Conservation (phyloP, 179 eudicot genomes). For the Nepenthes alata region DNA sequence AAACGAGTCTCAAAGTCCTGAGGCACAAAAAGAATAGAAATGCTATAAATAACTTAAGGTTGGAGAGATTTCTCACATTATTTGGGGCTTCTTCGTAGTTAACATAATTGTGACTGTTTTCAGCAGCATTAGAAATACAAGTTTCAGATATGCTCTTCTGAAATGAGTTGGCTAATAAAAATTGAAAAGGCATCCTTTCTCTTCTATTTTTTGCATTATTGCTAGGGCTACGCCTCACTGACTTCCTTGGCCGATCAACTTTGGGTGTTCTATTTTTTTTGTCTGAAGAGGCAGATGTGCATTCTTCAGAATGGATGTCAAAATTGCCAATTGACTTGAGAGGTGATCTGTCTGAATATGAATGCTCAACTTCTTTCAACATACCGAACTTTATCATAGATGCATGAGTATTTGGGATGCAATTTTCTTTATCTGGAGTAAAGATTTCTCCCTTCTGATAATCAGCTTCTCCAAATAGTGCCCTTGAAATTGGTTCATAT, state of each 20-base stretch:
- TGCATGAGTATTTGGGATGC: constrained; percentile 41
- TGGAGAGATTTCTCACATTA: constrained; percentile 22
- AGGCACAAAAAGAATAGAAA: background rate
- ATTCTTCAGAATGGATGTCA: constrained; percentile 13
- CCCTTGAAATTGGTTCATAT: constrained; percentile 18
- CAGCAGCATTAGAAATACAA: constrained; percentile 12
- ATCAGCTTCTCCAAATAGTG: constrained; percentile 19
- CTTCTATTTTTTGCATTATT: constrained; percentile 16
- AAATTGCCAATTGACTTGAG: constrained; percentile 18
- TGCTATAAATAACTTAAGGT: background rate
- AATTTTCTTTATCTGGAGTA: constrained; percentile 65
- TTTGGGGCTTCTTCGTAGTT: constrained; percentile 11
- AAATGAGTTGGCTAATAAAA: constrained; percentile 30
- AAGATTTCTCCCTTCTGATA: constrained; percentile 35
- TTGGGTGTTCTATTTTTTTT: constrained; percentile 28
- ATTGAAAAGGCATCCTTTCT: constrained; percentile 50
- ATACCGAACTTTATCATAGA: constrained; percentile 33
- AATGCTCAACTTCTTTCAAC: constrained; percentile 25
- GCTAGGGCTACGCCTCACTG: background rate
- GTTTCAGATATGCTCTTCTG: constrained; percentile 26
- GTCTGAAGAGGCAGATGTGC: constrained; percentile 16
- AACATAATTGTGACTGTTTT: constrained; percentile 13
- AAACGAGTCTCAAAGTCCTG: constrained; percentile 8
- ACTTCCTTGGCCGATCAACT: constrained; percentile 16
- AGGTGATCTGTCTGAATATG: constrained; percentile 21